These are phyloP conservation scores for Antrodiella citrinella DNA, from an alignment of 768 basidiomycete species.

Conservation along the genomic window DNA sequence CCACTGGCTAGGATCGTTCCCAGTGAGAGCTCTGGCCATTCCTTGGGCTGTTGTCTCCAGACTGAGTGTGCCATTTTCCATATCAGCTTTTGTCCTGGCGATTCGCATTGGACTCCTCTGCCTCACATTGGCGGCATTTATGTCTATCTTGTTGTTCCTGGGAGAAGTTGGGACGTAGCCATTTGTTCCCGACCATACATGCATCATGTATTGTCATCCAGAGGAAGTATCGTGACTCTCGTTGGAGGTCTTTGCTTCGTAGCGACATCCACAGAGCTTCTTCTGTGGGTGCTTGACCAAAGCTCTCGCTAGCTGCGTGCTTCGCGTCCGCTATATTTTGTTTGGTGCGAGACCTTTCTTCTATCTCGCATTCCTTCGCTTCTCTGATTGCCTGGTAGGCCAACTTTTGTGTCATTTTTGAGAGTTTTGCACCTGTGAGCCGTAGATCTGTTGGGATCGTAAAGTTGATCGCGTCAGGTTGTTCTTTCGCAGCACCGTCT, in stretches of 20 bases:
- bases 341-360: not conserved
- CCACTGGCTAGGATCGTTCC: not conserved
- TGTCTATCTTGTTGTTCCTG: not conserved
- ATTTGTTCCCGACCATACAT: conserved; percentile 15
- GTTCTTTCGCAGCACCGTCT: not conserved
- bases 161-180: conserved; percentile 4
- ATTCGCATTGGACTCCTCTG: not conserved
- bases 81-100: not conserved
- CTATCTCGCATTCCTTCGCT: not conserved
- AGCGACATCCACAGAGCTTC: conserved; percentile 5
- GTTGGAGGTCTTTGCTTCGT: conserved; percentile 6
- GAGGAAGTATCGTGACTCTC: conserved; percentile 10
- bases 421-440: not conserved
- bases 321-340: not conserved
- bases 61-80: not conserved
- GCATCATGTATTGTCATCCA: conserved; percentile 17
- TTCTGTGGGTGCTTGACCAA: not conserved
- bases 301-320: not conserved
- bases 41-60: not conserved
- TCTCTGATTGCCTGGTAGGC: not conserved
- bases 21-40: not conserved
- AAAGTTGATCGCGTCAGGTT: not conserved
- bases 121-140: not conserved
- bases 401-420: not conserved
- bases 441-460: not conserved